A percentile compares a stretch with the other conserved stretches of the same genome.
Evolutionary conservation across 2,329 filamentous ascomycete species (phyloP).

Genomic region (Ophiostoma montium): DNA sequence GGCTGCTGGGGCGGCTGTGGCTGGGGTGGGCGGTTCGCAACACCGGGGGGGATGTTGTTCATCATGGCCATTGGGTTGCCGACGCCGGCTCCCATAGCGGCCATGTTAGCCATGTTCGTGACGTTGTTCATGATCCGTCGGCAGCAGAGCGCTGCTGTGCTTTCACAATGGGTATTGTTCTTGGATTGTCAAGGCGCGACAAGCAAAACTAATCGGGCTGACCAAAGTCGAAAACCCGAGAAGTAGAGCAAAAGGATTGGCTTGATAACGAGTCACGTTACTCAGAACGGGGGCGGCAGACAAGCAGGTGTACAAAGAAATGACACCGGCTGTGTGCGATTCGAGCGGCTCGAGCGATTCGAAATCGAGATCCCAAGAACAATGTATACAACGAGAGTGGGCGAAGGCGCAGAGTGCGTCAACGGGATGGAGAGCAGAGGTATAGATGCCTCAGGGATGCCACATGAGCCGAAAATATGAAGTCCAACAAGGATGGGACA

Average conservation of each 20-base stretch:
- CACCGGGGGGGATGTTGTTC: conserved; percentile 35
- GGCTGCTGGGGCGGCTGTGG: conserved; percentile 5
- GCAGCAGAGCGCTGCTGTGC: background rate
- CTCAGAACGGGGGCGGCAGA: background rate
- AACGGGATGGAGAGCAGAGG: background rate
- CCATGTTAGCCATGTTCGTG: conserved; percentile 61
- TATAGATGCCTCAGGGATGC: background rate
- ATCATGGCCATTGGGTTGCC: conserved; percentile 52
- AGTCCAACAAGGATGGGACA: background rate
- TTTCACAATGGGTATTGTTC: background rate
- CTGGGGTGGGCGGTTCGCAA: conserved; percentile 16
- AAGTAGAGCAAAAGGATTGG: background rate
- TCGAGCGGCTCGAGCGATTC: too few relatives aligned
- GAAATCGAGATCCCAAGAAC: conserved; percentile 14
- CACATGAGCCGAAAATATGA: background rate
- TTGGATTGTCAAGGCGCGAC: background rate
- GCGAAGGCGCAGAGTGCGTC: background rate
- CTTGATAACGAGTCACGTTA: background rate
- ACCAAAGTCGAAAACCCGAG: background rate
- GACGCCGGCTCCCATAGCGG: conserved; percentile 52
- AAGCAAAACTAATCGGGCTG: background rate
- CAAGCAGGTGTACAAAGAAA: background rate
- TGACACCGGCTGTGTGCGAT: background rate
- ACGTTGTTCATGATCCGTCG: conserved; percentile 22
- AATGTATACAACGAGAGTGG: background rate